These are phyloP conservation scores for Mycocentrospora acerina DNA, from an alignment of 2,329 filamentous ascomycete genomes.

Conservation along the genomic window DNA sequence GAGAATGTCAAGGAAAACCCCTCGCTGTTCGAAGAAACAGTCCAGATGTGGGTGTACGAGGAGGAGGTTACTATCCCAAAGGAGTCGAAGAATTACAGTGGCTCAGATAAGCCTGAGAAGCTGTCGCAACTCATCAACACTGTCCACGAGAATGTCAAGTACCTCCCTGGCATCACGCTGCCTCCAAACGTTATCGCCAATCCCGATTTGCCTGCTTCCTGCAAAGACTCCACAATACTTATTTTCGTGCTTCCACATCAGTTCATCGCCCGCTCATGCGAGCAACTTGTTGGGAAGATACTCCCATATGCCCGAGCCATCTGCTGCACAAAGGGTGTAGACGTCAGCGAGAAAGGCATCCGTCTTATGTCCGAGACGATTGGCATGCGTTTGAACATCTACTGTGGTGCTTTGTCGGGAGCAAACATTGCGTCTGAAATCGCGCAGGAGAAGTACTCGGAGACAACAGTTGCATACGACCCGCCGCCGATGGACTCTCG, in stretches of 20 bases:
- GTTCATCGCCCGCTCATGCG: constrained; percentile 86
- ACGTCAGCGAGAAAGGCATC: constrained; percentile 83
- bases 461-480: constrained; percentile 96
- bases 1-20: constrained; percentile 82
- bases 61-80: constrained; percentile 78
- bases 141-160: constrained; percentile 95
- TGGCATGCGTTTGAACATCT: constrained; percentile 86
- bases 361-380: constrained; percentile 94
- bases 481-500: constrained; percentile 86
- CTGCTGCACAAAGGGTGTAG: constrained; percentile 97
- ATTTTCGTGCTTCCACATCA: constrained; percentile 97
- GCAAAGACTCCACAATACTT: constrained; percentile 81
- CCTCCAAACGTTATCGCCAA: constrained; percentile 84
- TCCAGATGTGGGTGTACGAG: constrained; percentile 99
- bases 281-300: constrained; percentile 82
- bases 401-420: constrained; percentile 91
- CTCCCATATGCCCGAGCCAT: constrained; percentile 90
- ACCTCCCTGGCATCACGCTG: constrained; percentile 84
- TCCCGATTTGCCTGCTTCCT: constrained; percentile 75
- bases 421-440: constrained; percentile 97
- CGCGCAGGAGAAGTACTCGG: constrained; percentile 92
- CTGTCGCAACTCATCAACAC: constrained; percentile 89
- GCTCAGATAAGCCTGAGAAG: constrained; percentile 70
- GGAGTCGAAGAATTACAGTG: constrained; percentile 72
- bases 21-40: constrained; percentile 80